Conservation (phyloP, 768 basidiomycete species). For the Mycena epipterygia region DNA sequence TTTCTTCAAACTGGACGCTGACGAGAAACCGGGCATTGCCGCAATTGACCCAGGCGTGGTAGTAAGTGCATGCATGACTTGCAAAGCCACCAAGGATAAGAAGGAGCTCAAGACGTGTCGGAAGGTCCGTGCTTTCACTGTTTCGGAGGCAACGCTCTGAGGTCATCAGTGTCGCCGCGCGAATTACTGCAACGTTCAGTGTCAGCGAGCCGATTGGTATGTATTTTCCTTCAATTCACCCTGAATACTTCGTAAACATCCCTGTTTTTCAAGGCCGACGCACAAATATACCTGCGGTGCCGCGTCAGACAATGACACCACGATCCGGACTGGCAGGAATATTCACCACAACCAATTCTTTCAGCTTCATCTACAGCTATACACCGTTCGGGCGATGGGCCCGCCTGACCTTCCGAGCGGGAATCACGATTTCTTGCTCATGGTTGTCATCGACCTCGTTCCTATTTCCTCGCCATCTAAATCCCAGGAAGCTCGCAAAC, state of each 20-base stretch:
- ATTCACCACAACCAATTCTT: conserved; percentile 23
- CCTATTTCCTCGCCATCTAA: background rate
- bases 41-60: conserved; percentile 1
- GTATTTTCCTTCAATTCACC: background rate
- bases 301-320: background rate
- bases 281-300: conserved; percentile 6
- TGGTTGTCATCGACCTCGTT: conserved; percentile 16
- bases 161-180: conserved; percentile 4
- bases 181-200: conserved; percentile 8
- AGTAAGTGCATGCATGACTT: conserved; percentile 15
- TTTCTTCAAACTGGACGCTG: background rate
- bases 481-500: background rate
- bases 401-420: conserved; percentile 5
- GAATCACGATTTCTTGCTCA: conserved; percentile 9
- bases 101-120: conserved; percentile 13
- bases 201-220: conserved; percentile 16
- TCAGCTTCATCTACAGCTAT: conserved; percentile 1
- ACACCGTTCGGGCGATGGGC: conserved; percentile 7
- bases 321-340: background rate
- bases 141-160: background rate
- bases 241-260: background rate
- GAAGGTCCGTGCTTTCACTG: background rate
- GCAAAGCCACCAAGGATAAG: conserved; percentile 1
- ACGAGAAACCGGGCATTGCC: background rate
- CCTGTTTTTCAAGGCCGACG: background rate